A percentile compares a stretch with the other conserved stretches of the same genome.
These are phyloP conservation scores for Paspalum vaginatum DNA, from an alignment of 176 grass and related monocot species.

Conservation along the genomic window DNA sequence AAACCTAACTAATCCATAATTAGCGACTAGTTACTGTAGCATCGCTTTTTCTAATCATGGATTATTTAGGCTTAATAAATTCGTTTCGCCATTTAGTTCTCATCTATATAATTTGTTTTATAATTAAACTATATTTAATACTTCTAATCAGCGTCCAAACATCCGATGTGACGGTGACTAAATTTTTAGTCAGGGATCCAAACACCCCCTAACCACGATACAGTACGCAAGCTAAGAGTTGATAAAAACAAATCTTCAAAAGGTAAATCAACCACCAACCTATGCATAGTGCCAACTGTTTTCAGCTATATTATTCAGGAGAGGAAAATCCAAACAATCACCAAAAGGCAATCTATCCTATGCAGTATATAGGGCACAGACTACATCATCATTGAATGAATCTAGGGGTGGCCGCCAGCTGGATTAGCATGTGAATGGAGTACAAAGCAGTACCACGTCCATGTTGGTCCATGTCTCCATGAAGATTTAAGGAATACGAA, in stretches of 20 bases:
- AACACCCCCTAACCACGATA: no score
- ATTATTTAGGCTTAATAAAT: no score
- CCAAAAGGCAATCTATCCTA: neutral
- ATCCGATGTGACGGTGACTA: no score
- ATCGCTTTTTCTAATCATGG: no score
- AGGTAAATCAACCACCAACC: conserved; percentile 10
- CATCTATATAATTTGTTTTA: no score
- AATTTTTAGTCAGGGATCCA: no score
- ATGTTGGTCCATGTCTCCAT: neutral
- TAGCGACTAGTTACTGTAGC: no score
- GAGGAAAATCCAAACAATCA: neutral
- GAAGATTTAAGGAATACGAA: neutral
- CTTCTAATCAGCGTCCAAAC: no score
- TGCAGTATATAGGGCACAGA: neutral
- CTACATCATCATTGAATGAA: neutral
- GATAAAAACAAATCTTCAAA: neutral
- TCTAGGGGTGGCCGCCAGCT: conserved; percentile 9
- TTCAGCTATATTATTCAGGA: neutral
- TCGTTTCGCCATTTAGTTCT: no score
- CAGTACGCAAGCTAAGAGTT: neutral
- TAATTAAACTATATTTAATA: no score
- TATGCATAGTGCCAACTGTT: neutral
- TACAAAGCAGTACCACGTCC: neutral
- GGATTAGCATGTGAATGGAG: conserved; percentile 25
- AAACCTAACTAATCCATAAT: no score